Evolutionary conservation across 106 monocot species (phyloP).

Genomic region (Dioscorea dumetorum): DNA sequence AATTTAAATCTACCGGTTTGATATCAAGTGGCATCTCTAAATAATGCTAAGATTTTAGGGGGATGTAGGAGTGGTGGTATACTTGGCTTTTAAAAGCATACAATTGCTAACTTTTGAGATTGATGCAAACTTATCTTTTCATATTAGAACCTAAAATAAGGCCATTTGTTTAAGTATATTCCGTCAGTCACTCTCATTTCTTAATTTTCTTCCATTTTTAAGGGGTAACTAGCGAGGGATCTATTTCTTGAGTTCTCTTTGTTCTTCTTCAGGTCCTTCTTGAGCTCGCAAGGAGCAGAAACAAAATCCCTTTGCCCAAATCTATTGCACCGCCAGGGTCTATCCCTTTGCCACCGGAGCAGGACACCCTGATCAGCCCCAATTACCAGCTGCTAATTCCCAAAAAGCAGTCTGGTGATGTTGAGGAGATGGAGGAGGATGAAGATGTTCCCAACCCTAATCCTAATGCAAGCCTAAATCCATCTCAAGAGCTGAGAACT

Average conservation of each 20-base stretch:
- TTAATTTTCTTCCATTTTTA: no score
- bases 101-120: no score
- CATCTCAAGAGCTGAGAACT: slow-evolving; percentile 25
- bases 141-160: no score
- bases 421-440: slow-evolving; percentile 53
- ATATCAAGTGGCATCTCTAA: no score
- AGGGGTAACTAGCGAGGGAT: no score
- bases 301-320: slow-evolving; percentile 91
- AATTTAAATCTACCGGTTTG: no score
- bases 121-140: no score
- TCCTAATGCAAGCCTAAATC: slow-evolving; percentile 17
- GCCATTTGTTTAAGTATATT: no score
- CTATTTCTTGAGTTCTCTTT: background rate
- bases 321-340: slow-evolving; percentile 65
- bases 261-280: slow-evolving; percentile 56
- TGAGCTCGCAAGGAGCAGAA: slow-evolving; percentile 77
- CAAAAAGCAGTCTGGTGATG: slow-evolving; percentile 26
- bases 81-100: no score
- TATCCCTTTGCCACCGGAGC: slow-evolving; percentile 88
- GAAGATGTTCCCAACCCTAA: slow-evolving; percentile 24
- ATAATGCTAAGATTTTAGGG: no score
- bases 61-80: no score
- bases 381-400: slow-evolving; percentile 90
- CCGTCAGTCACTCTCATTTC: no score
- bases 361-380: slow-evolving; percentile 80